Base-by-base conservation (phyloP, 2,329 filamentous ascomycete species). In the Microdochium bolleyi region DNA sequence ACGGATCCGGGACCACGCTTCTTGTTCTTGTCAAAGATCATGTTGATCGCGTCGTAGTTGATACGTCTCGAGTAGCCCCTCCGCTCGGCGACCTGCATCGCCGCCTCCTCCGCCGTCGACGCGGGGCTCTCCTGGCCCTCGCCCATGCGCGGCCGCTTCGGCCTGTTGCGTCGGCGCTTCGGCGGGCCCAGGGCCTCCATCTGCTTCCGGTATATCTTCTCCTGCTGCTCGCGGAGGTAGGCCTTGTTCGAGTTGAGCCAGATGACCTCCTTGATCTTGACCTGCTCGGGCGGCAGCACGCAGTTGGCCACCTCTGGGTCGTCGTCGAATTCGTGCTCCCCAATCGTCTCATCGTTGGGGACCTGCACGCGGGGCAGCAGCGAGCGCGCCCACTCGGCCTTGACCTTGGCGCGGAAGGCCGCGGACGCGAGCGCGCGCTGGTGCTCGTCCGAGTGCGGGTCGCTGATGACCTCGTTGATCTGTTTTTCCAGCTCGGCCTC, bases 241-340 rank as follows among this genome's bases (percentile, higher is more conserved):
- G 95, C 90, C 66, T 94, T 91, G 69, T 99, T 97, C 65, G 92
- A 85, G 55, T 92, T 92, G 46, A 95, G 84, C 94, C 94, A 99
- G 51, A 97, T 88, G 55, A 84, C 83, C 67, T 96, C 92, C 67
- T 96, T 97, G 64, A 91, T 82, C 32, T 80, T 80, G 2, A 85
- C 82, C 70, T 97, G 92, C 2, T 83, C 80, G 1, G 85, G 80
- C 0, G 79, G 80, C 4, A 97, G 77, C 34, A 91, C 70, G 63
- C 92, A 96, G 61, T 88, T 88, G 54, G 79, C 73, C 4, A 99
- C 90, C 67, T 99, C 94, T 0, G 85, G 87, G 57, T 99, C 94
- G 60, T 95, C 84, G 37, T 85, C 88, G 62, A 97, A 96, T 64
- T 96, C 92, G 53, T 88, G 81, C 53, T 88, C 88, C 50, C 79